Base-by-base conservation (phyloP, 352 stramenopile genomes). In the Phytopythium chamaehyphon region DNA sequence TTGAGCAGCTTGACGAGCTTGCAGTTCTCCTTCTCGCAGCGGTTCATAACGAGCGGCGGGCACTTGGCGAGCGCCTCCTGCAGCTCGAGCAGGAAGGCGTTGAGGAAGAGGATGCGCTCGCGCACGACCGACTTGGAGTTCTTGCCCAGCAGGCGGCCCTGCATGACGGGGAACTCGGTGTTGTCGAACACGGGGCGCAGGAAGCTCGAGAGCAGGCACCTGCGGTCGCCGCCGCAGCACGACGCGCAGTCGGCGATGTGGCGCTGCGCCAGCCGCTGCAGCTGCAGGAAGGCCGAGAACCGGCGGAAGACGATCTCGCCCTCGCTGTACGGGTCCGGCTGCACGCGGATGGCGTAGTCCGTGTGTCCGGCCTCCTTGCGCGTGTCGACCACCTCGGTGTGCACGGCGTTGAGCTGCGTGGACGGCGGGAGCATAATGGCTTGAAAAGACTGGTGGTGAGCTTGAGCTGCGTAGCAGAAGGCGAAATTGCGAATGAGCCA, bases 1-100 rank as follows among this genome's bases (percentile, higher is more conserved):
- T 93, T 93, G 64, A 93, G 73, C 42, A 93, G 70, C 55, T 89
- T 90, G 53, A 69, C 80, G 47, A 93, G 75, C 59, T 90, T 90
- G 73, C 82, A 93, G 48, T 76, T 76, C 57, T 93, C 65, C 46
- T 81, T 79, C 63, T 93, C 83, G 51, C 83, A 93, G 24, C 80
- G 76, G 22, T 74, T 61, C 63, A 90, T 66, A 26, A 90, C 76
- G 45, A 88, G 51, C 16, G 80, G 76, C 36, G 83, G 83, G 47
- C 77, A 90, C 66, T 93, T 90, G 71, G 64, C 67, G 7, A 93
- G 61, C 42, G 83, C 77, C 47, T 90, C 80, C 52, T 93, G 71
- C 22, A 93, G 70, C 51, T 83, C 64, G 24, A 82, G 51, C 57
- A 93, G 58, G 55, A 93, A 93, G n/a, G 82, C 80, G 46, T 90